Base-by-base conservation (phyloP, 2,329 filamentous ascomycete genomes). In the Claviceps spartinae region DNA sequence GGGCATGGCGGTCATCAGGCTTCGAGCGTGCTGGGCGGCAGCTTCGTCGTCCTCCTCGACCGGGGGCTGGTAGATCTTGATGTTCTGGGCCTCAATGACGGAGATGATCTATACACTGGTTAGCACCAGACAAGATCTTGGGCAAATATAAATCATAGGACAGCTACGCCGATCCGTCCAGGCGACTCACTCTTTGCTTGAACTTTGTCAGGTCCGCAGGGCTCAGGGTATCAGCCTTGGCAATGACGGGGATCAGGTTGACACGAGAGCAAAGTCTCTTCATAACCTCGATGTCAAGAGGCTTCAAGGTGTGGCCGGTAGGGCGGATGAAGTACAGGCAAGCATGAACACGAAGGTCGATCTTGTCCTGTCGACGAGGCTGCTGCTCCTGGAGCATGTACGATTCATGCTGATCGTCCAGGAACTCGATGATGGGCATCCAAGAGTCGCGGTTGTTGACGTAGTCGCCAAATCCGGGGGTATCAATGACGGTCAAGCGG, bases 311-410 rank as follows among this genome's bases (percentile, higher is more conserved):
- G 79, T 98, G 93, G 67, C 93, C 94, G 52, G 93, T 98, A 54
- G 93, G 93, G 67, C 94, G 85, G 71, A 98, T 97, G 75, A 98
- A 98, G 82, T 98, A 98, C 68, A 98, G 73, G 73, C 93, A 98
- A 60, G 91, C 86, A 70, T 98, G 93, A 60, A 98, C 94, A 75
- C 93, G 90, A 65, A 98, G 86, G 69, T 98, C 93, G 65, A 98
- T 98, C 82, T 97, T 98, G 78, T 98, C 93, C 65, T 86, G 84
- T 66, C 93, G 89, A 72, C 88, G 88, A 62, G 94, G 93, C 75
- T 98, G 93, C 74, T 98, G 93, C 82, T 98, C 93, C 78, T 98
- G 93, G 68, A 98, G 81, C 93, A 98, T 98, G 75, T 98, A 98
- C 40, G 93, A 98, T 79, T 98, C 93, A 72, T 98, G 94, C 80